phyloP scores from a whole-genome alignment of 164 flowering plant genomes.

The Paratinospora sagittata region DNA sequence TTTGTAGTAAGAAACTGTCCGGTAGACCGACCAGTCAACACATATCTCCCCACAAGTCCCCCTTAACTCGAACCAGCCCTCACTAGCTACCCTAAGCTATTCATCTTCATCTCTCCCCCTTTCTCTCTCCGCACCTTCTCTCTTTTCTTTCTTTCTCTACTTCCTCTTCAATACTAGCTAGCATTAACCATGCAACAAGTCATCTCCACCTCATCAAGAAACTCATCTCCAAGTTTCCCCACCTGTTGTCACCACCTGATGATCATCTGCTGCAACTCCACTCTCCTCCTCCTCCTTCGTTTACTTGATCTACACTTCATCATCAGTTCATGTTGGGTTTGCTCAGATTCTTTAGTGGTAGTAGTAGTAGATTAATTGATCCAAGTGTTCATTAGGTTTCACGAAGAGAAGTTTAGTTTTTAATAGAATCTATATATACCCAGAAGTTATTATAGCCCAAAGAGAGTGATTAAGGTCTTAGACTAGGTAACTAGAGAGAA shows the following conservation, averaged over 20 bases:
- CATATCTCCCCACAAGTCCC: too few species aligned
- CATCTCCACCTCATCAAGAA: background rate
- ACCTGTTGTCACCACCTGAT: background rate
- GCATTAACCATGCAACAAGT: background rate
- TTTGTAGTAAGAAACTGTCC: conserved; percentile 31
- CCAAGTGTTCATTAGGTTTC: too few species aligned
- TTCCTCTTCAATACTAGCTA: background rate
- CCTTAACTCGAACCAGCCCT: too few species aligned
- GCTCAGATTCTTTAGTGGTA: too few species aligned
- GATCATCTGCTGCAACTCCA: background rate
- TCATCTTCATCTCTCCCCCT: background rate
- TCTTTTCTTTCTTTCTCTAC: background rate
- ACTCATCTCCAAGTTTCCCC: background rate
- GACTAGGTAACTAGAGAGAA: too few species aligned
- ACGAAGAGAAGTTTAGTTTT: too few species aligned
- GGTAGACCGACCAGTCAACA: conserved; percentile 68
- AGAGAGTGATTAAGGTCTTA: too few species aligned
- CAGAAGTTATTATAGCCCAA: too few species aligned
- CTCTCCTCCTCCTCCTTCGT: background rate
- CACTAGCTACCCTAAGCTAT: conserved; percentile 3
- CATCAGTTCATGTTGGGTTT: too few species aligned
- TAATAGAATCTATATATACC: too few species aligned
- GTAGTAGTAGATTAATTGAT: too few species aligned
- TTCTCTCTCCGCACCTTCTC: conserved; percentile 5
- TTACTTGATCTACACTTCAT: background rate